Base-by-base conservation (phyloP, 2,329 filamentous ascomycete genomes). In the Coleophoma eucalyptorum region DNA sequence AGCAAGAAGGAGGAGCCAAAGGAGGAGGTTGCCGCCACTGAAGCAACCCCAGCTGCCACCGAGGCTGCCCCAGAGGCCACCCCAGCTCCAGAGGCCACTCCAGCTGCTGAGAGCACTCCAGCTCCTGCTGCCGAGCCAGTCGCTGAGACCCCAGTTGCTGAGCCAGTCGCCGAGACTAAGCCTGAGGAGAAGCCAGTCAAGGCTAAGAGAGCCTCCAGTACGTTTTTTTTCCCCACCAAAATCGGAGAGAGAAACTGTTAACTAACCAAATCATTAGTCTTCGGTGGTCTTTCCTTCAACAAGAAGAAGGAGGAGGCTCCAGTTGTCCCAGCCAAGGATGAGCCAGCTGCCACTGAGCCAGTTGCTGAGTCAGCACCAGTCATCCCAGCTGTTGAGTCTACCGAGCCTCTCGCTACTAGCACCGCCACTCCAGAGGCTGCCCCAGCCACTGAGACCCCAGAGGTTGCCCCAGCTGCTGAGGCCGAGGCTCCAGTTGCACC, bases 21-120 rank as follows among this genome's bases (percentile, higher is more conserved):
- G 53, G 60, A 63, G 46, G 66, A 65, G 38, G 50, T 44, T 11
- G 53, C 63, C 34, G 61, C 63, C 32, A 66, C 67, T 51, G 63
- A 81, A 80, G 74, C 55, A 18, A 57, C 54, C 45, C 53, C 62
- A 35, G 59, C 65, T 43, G 67, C 66, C 51, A 57, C 65, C 72
- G 63, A 81, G 80, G 74, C 55, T 19, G 57, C 54, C 45, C 53
- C 62, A 35, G 59, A 65, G 41, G 67, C 66, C 54, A 57, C 66
- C 16, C 60, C 62, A 40, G 58, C 63, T 40, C 47, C 57, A 42
- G 64, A 59, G 38, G 51, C 59, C 41, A 57, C 63, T 33, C 64
- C 67, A 26, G 26, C 26, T 8, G 26, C 26, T 20, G 61, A 63
- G 47, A 58, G 52, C 33, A 40, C 50, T 42, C 31, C 53, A 21